Base-by-base conservation (phyloP, 1,284 basidiomycete genomes). In the Inonotus obliquus region DNA sequence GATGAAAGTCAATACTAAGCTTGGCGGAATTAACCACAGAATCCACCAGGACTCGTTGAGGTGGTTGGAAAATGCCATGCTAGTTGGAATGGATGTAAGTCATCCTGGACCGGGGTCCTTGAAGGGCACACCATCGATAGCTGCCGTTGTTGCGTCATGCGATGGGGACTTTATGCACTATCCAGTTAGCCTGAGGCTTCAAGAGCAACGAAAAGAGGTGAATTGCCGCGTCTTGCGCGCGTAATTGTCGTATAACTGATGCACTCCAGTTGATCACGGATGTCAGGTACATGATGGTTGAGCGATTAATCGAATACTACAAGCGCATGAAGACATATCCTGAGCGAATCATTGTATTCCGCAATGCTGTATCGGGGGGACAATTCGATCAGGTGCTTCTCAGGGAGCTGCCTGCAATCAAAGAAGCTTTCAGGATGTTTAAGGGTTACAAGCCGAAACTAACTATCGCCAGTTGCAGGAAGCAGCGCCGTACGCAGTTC, bases 41-140 rank as follows among this genome's bases (percentile, higher is more conserved):
- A 72, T 92, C 32, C 84, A 87, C 45, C 67, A 74, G 0, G 66
- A 65, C 2, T 80, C 80, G 1, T 82, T 86, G 79, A 65, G 64
- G 25, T 91, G 89, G 89, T 71, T 91, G 45, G 82, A 80, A 68
- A 79, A 79, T 63, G 91, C 90, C 17, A 92, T 93, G 85, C 73
- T 92, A 69, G 84, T 93, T 10, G 91, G 91, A 0, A 86, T 88
- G 47, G 88, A 92, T 67, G 90, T 93, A 1, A 90, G 87, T 0
- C 89, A 92, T 70, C 85, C 87, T 1, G 77, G 84, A 0, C 81
- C 79, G 0, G 76, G 73, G 7, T 84, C 83, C 69, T 70, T 72
- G 55, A 76, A 75, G 11, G 88, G 86, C 13, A 83, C 85, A 1
- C 91, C 91, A 0, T 91, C 89, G 0, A 85, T 92, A 39, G 87